Evolutionary conservation across 1,284 basidiomycete genomes (phyloP).

Genomic region (Boletus subluridellus): DNA sequence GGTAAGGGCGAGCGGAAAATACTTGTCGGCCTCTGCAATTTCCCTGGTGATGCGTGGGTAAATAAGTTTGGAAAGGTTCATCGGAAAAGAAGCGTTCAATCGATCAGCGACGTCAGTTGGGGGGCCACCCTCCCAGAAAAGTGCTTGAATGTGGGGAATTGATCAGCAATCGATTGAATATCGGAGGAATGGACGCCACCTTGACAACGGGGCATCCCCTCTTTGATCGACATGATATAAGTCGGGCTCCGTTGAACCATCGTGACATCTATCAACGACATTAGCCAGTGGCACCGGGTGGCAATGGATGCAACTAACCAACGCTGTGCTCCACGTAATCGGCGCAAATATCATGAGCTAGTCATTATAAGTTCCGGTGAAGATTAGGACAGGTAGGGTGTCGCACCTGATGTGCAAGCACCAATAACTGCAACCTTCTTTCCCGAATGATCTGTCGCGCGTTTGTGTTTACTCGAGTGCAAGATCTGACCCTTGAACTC

Average conservation of each 20-base stretch:
- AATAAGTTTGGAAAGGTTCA: slow-evolving; percentile 33
- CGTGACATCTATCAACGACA: slow-evolving; percentile 44
- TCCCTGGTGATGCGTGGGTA: slow-evolving; percentile 40
- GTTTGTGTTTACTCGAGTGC: slow-evolving; percentile 55
- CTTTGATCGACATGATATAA: slow-evolving; percentile 53
- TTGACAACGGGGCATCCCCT: slow-evolving; percentile 42
- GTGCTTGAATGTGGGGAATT: slow-evolving; percentile 25
- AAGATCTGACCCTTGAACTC: slow-evolving; percentile 53
- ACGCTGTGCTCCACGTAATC: slow-evolving; percentile 32
- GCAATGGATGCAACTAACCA: slow-evolving; percentile 13
- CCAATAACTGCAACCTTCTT: slow-evolving; percentile 64
- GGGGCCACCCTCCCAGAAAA: slow-evolving; percentile 42
- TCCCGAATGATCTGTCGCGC: slow-evolving; percentile 47
- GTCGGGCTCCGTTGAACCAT: slow-evolving; percentile 63
- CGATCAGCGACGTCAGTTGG: slow-evolving; percentile 43
- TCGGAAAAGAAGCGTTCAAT: slow-evolving; percentile 34
- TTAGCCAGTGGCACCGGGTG: background rate
- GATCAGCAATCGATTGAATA: background rate
- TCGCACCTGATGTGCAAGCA: slow-evolving; percentile 55
- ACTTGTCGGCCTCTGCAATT: slow-evolving; percentile 26
- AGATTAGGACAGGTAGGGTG: background rate
- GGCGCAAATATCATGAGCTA: slow-evolving; percentile 32
- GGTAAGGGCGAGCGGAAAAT: background rate
- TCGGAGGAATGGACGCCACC: slow-evolving; percentile 29
- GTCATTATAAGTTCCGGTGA: background rate